A percentile compares a stretch with the other conserved stretches of the same genome.
phyloP scores from a whole-genome alignment of 345 rosid species.

The Mercurialis annua region DNA sequence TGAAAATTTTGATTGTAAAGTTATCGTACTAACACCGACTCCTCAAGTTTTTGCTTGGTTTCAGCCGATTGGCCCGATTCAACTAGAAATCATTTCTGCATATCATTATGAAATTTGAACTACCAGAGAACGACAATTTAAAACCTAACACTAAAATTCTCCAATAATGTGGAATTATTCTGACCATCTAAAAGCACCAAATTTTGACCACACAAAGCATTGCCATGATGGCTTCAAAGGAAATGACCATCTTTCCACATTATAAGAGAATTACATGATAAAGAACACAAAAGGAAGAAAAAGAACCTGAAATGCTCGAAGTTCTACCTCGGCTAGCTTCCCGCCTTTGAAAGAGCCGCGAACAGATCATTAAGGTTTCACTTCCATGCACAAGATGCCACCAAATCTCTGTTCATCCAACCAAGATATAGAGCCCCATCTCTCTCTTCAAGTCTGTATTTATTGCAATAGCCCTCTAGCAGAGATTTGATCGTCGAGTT shows the following conservation, averaged over 20 bases:
- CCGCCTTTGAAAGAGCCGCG: background rate
- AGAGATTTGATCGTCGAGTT: constrained; percentile 63
- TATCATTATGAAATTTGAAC: background rate
- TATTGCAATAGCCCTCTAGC: constrained; percentile 53
- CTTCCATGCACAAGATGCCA: constrained; percentile 87
- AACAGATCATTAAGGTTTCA: constrained; percentile 24
- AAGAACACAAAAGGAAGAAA: background rate
- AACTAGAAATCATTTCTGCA: background rate
- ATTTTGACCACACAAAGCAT: constrained; percentile 4
- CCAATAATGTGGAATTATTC: constrained; percentile 12
- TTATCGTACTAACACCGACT: too few species aligned
- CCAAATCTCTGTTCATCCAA: constrained; percentile 83
- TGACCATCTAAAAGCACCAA: constrained; percentile 6
- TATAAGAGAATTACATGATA: background rate
- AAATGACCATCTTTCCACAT: constrained; percentile 8
- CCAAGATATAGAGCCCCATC: constrained; percentile 81
- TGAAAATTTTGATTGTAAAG: too few species aligned
- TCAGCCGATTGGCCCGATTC: too few species aligned
- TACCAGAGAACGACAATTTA: background rate
- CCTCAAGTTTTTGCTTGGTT: too few species aligned
- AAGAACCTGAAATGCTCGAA: background rate
- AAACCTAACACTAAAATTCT: constrained; percentile 1
- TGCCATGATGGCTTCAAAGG: background rate
- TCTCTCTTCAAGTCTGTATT: constrained; percentile 69
- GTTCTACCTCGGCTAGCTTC: constrained; percentile 6